Evolutionary conservation across 2,329 filamentous ascomycete genomes (phyloP).

Genomic region (Fusarium sp.): DNA sequence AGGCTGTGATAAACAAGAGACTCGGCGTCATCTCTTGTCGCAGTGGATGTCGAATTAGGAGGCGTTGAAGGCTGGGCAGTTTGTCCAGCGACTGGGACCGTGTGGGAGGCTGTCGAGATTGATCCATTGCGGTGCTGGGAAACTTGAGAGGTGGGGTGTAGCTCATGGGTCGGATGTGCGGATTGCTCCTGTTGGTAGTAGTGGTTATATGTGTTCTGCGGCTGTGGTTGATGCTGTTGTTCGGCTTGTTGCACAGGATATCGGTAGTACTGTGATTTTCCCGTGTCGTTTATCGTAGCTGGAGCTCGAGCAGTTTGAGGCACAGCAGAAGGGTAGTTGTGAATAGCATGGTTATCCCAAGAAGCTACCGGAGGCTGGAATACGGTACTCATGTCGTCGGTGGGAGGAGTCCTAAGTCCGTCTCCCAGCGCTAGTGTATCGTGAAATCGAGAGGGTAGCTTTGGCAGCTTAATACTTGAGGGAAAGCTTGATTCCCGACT

Average conservation of each 20-base stretch:
- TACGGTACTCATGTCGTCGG: slow-evolving; percentile 65
- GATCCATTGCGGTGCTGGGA: slow-evolving; percentile 36
- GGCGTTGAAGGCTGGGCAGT: slow-evolving; percentile 56
- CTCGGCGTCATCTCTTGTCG: slow-evolving; percentile 53
- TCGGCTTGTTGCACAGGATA: slow-evolving; percentile 45
- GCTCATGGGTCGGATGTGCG: slow-evolving; percentile 18
- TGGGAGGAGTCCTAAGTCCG: slow-evolving; percentile 64
- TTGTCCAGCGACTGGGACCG: slow-evolving; percentile 42
- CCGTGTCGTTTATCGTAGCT: slow-evolving; percentile 50
- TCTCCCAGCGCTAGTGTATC: slow-evolving; percentile 40
- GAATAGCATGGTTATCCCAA: slow-evolving; percentile 60
- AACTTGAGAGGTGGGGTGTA: slow-evolving; percentile 24
- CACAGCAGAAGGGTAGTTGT: slow-evolving; percentile 53
- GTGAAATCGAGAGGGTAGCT: slow-evolving; percentile 39
- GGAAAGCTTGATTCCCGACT: slow-evolving; percentile 34
- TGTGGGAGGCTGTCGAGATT: slow-evolving; percentile 31
- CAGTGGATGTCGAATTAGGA: slow-evolving; percentile 44
- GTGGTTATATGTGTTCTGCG: slow-evolving; percentile 24
- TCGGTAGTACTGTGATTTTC: slow-evolving; percentile 49
- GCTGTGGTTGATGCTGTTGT: slow-evolving; percentile 24
- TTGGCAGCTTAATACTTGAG: slow-evolving; percentile 38
- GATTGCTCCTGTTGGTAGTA: slow-evolving; percentile 31
- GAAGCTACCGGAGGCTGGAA: slow-evolving; percentile 62
- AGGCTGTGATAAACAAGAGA: slow-evolving; percentile 69
- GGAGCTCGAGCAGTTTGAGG: slow-evolving; percentile 51